A percentile compares a stretch with the other conserved stretches of the same genome.
phyloP scores from a whole-genome alignment of 257 asterid species.

The Lycium barbarum region DNA sequence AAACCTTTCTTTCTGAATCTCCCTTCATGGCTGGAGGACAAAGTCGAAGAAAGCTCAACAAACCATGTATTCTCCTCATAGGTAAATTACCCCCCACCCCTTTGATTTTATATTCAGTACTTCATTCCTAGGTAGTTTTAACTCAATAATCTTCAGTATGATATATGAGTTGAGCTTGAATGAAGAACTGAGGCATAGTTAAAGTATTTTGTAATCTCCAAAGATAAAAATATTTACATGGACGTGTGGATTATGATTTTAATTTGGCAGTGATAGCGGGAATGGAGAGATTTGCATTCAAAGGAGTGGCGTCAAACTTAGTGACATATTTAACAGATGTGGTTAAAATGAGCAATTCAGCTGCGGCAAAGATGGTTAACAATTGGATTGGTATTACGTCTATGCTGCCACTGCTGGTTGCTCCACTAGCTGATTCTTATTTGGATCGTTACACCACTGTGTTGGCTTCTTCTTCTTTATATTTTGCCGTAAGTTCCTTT shows the following conservation, averaged over 20 bases:
- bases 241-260: background rate
- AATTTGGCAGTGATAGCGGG: constrained; percentile 66
- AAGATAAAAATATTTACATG: background rate
- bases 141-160: background rate
- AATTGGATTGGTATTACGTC: constrained; percentile 87
- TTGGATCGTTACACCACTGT: constrained; percentile 72
- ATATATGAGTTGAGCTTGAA: background rate
- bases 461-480: constrained; percentile 61
- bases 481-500: constrained; percentile 61
- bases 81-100: constrained; percentile 43
- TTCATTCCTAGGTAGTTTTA: background rate
- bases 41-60: constrained; percentile 56
- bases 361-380: constrained; percentile 85
- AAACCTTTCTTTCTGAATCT: background rate
- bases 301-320: constrained; percentile 94
- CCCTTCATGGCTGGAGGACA: constrained; percentile 47
- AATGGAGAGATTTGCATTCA: constrained; percentile 91
- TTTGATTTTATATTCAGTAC: too few relatives aligned
- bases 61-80: constrained; percentile 76
- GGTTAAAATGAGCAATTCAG: constrained; percentile 77
- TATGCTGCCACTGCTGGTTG: constrained; percentile 78
- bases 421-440: constrained; percentile 80
- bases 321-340: constrained; percentile 85
- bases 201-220: too few relatives aligned
- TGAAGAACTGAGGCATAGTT: background rate